These are phyloP conservation scores for Debaryomycetaceae sp. DNA, from an alignment of 1,139 yeast genomes.

Conservation along the genomic window DNA sequence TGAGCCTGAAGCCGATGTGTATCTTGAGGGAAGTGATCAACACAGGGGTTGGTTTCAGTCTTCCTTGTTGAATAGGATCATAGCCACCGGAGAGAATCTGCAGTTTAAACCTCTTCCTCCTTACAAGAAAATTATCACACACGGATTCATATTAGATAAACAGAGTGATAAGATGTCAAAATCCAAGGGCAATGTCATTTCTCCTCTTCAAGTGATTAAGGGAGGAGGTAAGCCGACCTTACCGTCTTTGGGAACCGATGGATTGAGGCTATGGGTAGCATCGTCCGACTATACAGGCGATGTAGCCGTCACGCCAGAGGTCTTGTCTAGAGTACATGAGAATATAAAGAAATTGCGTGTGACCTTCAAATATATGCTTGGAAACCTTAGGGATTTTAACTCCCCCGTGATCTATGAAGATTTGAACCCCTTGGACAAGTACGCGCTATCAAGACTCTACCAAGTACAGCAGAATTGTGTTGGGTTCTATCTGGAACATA, in stretches of 20 bases:
- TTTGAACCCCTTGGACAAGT: constrained; percentile 60
- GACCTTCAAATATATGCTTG: constrained; percentile 76
- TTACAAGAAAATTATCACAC: constrained; percentile 74
- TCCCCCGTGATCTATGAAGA: constrained; percentile 26
- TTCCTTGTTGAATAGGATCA: constrained; percentile 77
- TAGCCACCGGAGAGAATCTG: constrained; percentile 32
- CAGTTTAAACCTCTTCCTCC: constrained; percentile 57
- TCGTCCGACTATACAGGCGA: constrained; percentile 84
- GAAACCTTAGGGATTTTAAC: constrained; percentile 54
- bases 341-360: constrained; percentile 77
- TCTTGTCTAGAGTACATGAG: constrained; percentile 73
- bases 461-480: constrained; percentile 43
- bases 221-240: constrained; percentile 57
- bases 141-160: constrained; percentile 88
- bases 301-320: constrained; percentile 68
- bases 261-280: constrained; percentile 87
- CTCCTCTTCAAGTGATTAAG: constrained; percentile 63
- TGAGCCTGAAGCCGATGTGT: constrained; percentile 64
- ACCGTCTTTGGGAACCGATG: constrained; percentile 86
- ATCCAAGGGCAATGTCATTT: constrained; percentile 77
- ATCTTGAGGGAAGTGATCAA: constrained; percentile 93
- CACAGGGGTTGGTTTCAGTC: constrained; percentile 99
- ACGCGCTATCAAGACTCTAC: constrained; percentile 53
- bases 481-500: constrained; percentile 50
- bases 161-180: constrained; percentile 91